Evolutionary conservation across 2,329 filamentous ascomycete species (phyloP), one percentile per base, ranked within the genome.

Genomic region (Dryadomyces quercus-mongolicae): DNA sequence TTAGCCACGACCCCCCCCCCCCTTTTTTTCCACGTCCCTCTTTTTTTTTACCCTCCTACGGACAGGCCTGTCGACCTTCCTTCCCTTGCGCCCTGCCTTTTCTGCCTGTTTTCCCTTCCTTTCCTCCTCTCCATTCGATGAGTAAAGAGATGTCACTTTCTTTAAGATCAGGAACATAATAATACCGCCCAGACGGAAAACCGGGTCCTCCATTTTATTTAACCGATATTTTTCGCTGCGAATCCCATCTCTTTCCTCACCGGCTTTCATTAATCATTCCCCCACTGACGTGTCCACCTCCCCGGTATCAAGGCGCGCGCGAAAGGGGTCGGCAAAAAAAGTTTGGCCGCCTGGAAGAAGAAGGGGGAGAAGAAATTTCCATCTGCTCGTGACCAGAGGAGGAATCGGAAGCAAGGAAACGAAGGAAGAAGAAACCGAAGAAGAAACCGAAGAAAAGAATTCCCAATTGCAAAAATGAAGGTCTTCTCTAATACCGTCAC

Each of bases 401-500:
- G n/a, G 12, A 10, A 2, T 8, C 42, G 4, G 12, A n/a, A 44
- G 3, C 13, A n/a, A 44, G 8, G 15, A 12, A 40, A 2, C 7
- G 8, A 12, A 12, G 15, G 36, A 40, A 12, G 15, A 40, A 13
- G 15, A 40, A 16, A 40, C n/a, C n/a, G n/a, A 16, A 40, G 36
- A 12, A 40, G 4, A 12, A 40, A 16, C 7, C 36, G 7, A 7
- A 16, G 36, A 40, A 40, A 16, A 5, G 15, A 9, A 5, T 12
- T 13, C 6, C 8, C 36, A 40, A 13, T 40, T 12, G 36, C 55
- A 67, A 64, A 64, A 53, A 97, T 98, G 93, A 95, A 94, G 79
- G 88, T 97, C 72, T 97, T 97, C 66, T 88, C 88, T 62, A 94
- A 89, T 65, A 76, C 77, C 43, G 88, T 89, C 71, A 90, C 89